These are phyloP conservation scores for Periconia digitata DNA, from an alignment of 2,329 filamentous ascomycete species.

Conservation along the genomic window DNA sequence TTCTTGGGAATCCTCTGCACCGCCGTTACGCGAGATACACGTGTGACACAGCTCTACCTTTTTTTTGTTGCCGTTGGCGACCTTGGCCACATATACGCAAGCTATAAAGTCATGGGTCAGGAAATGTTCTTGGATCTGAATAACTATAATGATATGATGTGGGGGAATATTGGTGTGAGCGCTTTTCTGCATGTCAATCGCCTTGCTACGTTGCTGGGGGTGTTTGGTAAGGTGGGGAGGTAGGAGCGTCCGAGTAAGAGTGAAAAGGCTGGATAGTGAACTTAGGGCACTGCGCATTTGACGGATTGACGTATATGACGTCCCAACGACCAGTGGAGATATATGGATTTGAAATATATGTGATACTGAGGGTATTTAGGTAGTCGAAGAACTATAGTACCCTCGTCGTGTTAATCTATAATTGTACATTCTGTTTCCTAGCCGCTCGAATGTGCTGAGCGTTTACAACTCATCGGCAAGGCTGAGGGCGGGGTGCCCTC, in stretches of 20 bases:
- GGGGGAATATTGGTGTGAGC: slow-evolving; percentile 28
- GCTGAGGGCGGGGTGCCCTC: not conserved
- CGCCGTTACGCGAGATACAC: slow-evolving; percentile 23
- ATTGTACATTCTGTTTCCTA: not conserved
- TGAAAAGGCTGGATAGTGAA: no score
- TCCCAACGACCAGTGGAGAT: no score
- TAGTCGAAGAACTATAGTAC: no score
- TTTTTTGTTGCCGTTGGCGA: slow-evolving; percentile 20
- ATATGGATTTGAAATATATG: no score
- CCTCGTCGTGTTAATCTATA: not conserved
- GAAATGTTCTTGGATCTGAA: slow-evolving; percentile 25
- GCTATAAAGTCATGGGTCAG: slow-evolving; percentile 23
- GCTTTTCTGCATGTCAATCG: slow-evolving; percentile 27
- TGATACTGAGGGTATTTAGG: no score
- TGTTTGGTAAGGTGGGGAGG: slow-evolving; percentile 23
- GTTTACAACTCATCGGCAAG: not conserved
- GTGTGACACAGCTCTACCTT: slow-evolving; percentile 27
- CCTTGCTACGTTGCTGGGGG: slow-evolving; percentile 19
- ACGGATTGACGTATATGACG: no score
- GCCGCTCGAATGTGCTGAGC: no score
- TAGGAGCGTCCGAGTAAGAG: no score
- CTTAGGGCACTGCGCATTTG: no score
- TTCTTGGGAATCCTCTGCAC: slow-evolving; percentile 25
- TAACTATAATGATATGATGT: slow-evolving; percentile 27
- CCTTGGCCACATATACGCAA: slow-evolving; percentile 27